A percentile compares a stretch with the other conserved stretches of the same genome.
phyloP scores from a whole-genome alignment of 2,329 filamentous ascomycete genomes.

The Dryadomyces quercivorus region DNA sequence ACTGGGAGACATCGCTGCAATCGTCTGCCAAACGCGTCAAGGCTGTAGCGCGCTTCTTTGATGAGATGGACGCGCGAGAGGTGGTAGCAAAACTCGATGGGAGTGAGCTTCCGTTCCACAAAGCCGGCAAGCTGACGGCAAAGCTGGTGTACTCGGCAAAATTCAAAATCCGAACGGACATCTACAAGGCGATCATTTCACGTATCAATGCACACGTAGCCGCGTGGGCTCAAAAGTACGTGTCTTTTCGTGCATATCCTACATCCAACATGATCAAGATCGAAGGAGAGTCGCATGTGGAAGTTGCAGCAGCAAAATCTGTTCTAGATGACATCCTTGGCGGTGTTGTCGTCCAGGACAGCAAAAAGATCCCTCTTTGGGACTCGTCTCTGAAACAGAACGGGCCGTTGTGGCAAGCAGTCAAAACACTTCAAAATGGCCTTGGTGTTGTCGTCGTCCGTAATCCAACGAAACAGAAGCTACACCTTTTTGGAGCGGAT shows the following conservation, averaged over 20 bases:
- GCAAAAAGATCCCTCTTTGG: conserved; percentile 19
- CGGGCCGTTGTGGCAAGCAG: conserved; percentile 9
- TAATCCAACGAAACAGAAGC: conserved; percentile 17
- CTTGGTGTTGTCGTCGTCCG: conserved; percentile 18
- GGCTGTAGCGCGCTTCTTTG: conserved; percentile 17
- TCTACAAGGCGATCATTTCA: conserved; percentile 19
- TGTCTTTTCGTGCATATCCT: background rate
- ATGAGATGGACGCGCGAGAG: conserved; percentile 22
- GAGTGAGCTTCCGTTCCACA: conserved; percentile 18
- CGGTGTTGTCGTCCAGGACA: conserved; percentile 15
- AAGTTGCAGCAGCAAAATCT: conserved; percentile 20
- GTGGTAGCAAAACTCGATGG: conserved; percentile 20
- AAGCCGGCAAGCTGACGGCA: conserved; percentile 21
- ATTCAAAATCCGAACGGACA: conserved; percentile 22
- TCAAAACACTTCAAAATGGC: conserved; percentile 13
- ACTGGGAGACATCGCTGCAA: background rate
- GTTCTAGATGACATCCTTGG: conserved; percentile 20
- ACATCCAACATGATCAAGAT: conserved; percentile 23
- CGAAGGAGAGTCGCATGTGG: conserved; percentile 20
- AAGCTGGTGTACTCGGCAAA: conserved; percentile 23
- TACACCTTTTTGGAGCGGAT: conserved; percentile 17
- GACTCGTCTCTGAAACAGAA: conserved; percentile 15
- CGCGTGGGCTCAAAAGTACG: conserved; percentile 10
- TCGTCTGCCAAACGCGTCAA: conserved; percentile 22
- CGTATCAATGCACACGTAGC: background rate